phyloP scores from a whole-genome alignment of 805 yeast genomes.

The Babjeviella inositovora region DNA sequence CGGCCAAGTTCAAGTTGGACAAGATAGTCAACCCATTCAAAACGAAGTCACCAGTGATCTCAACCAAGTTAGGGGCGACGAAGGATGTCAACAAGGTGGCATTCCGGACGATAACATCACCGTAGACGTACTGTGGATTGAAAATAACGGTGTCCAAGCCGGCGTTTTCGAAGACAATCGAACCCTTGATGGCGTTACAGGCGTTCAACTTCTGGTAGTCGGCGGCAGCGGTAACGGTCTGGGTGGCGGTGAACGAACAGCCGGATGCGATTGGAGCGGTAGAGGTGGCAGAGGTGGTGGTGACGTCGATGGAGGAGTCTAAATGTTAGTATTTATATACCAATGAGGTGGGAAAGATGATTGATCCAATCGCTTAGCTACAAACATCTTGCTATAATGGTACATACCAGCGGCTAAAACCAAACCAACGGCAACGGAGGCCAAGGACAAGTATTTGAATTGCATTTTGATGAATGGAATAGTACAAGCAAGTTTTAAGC shows the following conservation, averaged over 20 bases:
- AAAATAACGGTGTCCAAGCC: constrained; percentile 61
- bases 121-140: constrained; percentile 62
- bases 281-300: constrained; percentile 38
- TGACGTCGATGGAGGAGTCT: constrained; percentile 29
- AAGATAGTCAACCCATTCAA: constrained; percentile 53
- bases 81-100: constrained; percentile 47
- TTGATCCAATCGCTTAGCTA: constrained; percentile 2
- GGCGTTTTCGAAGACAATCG: constrained; percentile 46
- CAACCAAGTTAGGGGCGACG: constrained; percentile 65
- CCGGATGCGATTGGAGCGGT: constrained; percentile 36
- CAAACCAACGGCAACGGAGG: constrained; percentile 31
- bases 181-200: constrained; percentile 75
- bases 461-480: constrained; percentile 22
- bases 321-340: constrained; percentile 1
- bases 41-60: constrained; percentile 56
- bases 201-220: constrained; percentile 60
- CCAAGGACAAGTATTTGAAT: constrained; percentile 31
- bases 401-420: constrained; percentile 23
- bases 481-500: constrained; percentile 4
- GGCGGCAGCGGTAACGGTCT: constrained; percentile 66
- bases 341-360: constrained; percentile 1
- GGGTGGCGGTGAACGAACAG: constrained; percentile 44
- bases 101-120: constrained; percentile 53
- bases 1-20: constrained; percentile 55
- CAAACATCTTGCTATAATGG: constrained; percentile 15